These are phyloP conservation scores for Vaccinium corymbosum DNA, from an alignment of 148 eudicot genomes.

Conservation along the genomic window DNA sequence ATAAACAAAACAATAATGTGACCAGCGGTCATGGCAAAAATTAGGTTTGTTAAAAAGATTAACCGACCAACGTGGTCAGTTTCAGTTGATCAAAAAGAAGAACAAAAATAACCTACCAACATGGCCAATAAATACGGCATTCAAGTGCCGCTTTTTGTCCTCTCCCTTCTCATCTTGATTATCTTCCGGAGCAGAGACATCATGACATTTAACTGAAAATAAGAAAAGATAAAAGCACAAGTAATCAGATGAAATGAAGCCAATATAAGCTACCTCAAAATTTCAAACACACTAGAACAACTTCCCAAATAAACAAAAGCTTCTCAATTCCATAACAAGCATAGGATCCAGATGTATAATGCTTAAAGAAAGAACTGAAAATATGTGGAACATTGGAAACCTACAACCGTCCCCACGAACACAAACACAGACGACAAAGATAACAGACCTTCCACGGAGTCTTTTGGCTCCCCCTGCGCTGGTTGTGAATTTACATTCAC, in stretches of 20 bases:
- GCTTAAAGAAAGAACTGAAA: not conserved
- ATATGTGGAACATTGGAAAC: not conserved
- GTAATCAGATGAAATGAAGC: not conserved
- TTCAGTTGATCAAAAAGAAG: not conserved
- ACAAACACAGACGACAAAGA: not conserved
- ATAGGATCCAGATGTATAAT: not conserved
- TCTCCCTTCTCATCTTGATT: constrained; percentile 40
- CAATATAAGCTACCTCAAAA: not conserved
- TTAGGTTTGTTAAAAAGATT: not conserved
- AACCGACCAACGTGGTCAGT: constrained; percentile 90
- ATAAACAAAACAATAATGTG: not conserved
- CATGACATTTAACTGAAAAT: constrained; percentile 27
- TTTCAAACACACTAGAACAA: not conserved
- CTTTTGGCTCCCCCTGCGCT: constrained; percentile 22
- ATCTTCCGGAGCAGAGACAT: constrained; percentile 40
- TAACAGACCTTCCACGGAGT: constrained; percentile 21
- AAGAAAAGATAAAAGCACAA: constrained; percentile 9
- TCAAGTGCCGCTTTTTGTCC: constrained; percentile 71
- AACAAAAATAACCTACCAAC: constrained; percentile 63
- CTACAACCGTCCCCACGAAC: not conserved
- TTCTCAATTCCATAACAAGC: not conserved
- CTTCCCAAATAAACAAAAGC: not conserved
- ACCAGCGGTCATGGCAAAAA: not conserved
- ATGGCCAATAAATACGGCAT: constrained; percentile 96
- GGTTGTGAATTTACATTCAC: constrained; percentile 14